Evolutionary conservation across 225 moss, liverwort and hornwort species (phyloP).

Genomic region (Takakia lepidozioides): DNA sequence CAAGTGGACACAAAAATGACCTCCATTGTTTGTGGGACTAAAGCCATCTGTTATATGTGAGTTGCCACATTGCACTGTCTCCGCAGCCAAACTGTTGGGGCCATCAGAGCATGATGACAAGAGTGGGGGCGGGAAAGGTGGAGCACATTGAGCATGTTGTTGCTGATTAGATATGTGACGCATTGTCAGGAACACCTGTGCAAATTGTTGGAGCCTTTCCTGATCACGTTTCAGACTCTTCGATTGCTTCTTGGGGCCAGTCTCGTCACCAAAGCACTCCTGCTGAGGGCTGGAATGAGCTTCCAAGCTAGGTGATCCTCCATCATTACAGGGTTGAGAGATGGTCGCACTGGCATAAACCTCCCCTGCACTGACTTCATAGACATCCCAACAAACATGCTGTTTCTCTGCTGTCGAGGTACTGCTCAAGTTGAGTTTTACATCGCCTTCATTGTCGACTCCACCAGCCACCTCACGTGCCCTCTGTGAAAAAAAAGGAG

Average conservation of each 20-base stretch:
- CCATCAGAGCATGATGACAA: conserved; percentile 1
- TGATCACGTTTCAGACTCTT: conserved; percentile 36
- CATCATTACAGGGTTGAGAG: conserved; percentile 5
- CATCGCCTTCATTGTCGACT: no score
- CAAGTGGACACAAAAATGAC: conserved; percentile 1
- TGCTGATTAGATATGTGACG: conserved; percentile 66
- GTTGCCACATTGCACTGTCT: no score
- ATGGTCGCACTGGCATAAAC: conserved; percentile 1
- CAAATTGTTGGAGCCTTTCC: conserved; percentile 59
- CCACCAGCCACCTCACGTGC: no score
- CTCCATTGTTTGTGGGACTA: background rate
- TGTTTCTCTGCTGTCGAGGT: conserved; percentile 1
- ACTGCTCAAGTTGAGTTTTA: no score
- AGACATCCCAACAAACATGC: background rate
- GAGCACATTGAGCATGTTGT: conserved; percentile 62
- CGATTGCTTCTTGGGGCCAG: conserved; percentile 8
- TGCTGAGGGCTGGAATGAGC: background rate
- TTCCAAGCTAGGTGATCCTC: background rate
- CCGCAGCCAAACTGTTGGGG: no score
- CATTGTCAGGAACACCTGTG: conserved; percentile 64
- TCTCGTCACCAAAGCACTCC: conserved; percentile 1
- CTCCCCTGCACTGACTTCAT: background rate
- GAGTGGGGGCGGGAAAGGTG: conserved; percentile 73
- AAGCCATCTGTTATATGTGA: background rate
- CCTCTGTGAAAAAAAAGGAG: no score